These are phyloP conservation scores for Leccinum arenicola DNA, from an alignment of 768 basidiomycete genomes.

Conservation along the genomic window DNA sequence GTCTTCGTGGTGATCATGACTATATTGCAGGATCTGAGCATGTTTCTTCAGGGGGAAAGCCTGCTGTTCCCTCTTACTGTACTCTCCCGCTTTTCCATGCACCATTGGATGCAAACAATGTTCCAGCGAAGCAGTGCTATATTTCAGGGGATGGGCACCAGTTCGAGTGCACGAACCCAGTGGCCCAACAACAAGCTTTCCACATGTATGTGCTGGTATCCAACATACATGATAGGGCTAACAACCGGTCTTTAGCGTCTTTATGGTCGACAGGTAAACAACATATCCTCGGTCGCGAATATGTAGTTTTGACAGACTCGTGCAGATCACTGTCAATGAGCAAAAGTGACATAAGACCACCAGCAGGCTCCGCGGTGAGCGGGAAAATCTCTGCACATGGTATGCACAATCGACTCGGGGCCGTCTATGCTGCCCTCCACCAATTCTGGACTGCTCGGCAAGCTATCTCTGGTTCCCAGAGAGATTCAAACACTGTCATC, in stretches of 20 bases:
- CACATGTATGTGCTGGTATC: slow-evolving; percentile 48
- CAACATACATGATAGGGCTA: neutral
- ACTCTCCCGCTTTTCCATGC: slow-evolving; percentile 53
- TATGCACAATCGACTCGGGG: slow-evolving; percentile 51
- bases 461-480: slow-evolving; percentile 28
- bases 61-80: slow-evolving; percentile 51
- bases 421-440: slow-evolving; percentile 51
- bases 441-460: slow-evolving; percentile 53
- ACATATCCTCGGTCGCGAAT: neutral
- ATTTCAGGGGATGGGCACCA: slow-evolving; percentile 55
- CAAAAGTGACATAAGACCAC: slow-evolving; percentile 38
- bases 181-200: slow-evolving; percentile 46
- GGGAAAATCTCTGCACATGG: neutral
- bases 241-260: slow-evolving; percentile 5
- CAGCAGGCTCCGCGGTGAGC: slow-evolving; percentile 35
- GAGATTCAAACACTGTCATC: slow-evolving; percentile 56
- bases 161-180: slow-evolving; percentile 53
- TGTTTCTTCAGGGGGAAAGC: slow-evolving; percentile 31
- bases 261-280: slow-evolving; percentile 20
- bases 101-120: slow-evolving; percentile 20
- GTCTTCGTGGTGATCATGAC: neutral
- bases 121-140: slow-evolving; percentile 37
- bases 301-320: neutral
- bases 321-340: slow-evolving; percentile 52
- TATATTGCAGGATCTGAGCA: slow-evolving; percentile 48